phyloP scores from a whole-genome alignment of 305 asterid genomes.

The Coffea humblotiana region DNA sequence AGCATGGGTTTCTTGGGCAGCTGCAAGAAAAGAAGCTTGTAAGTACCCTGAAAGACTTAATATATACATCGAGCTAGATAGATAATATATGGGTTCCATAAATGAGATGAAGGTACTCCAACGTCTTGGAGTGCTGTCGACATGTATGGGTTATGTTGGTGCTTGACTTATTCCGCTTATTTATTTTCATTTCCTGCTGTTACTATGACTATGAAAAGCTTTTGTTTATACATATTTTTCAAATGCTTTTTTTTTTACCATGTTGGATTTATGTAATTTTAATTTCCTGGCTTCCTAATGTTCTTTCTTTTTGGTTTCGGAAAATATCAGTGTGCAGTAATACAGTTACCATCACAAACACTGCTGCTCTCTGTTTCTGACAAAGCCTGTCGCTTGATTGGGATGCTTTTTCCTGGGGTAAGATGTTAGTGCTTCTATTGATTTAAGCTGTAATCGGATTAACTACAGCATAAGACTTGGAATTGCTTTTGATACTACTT shows the following conservation, averaged over 20 bases:
- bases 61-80: not conserved
- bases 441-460: not conserved
- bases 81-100: not conserved
- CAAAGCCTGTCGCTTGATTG: constrained; percentile 89
- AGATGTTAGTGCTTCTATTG: constrained; percentile 4
- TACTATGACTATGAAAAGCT: not conserved
- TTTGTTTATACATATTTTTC: not conserved
- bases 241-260: not conserved
- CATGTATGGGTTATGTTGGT: not conserved
- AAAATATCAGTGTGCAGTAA: constrained; percentile 78
- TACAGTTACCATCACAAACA: constrained; percentile 95
- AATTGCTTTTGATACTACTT: not conserved
- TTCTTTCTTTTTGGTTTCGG: not conserved
- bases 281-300: not conserved
- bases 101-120: not conserved
- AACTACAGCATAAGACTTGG: not conserved
- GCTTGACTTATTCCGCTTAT: not conserved
- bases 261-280: not conserved
- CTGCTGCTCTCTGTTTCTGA: constrained; percentile 92
- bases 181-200: not conserved
- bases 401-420: constrained; percentile 99
- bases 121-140: not conserved
- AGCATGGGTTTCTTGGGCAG: constrained; percentile 98
- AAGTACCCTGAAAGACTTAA: constrained; percentile 35
- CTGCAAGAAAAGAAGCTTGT: constrained; percentile 99